Percentiles rank a stretch among this genome's conserved stretches.
phyloP scores from a whole-genome alignment of 2,329 filamentous ascomycete genomes.

The Allantophomopsis lycopodina region DNA sequence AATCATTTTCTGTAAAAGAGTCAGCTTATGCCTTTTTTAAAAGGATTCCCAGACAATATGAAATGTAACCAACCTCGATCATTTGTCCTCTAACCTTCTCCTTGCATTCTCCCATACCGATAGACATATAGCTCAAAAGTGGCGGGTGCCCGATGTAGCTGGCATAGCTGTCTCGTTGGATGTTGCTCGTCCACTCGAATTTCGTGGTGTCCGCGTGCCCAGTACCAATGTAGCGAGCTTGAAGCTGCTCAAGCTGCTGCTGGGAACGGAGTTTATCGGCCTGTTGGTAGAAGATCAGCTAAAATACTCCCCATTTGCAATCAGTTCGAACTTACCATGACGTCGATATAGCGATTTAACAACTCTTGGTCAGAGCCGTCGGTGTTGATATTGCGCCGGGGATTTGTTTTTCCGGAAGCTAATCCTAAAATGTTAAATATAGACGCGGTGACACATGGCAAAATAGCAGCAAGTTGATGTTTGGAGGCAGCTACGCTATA shows the following conservation, averaged over 20 bases:
- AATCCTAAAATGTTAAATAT: too few relatives aligned
- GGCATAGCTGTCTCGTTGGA: slow-evolving; percentile 83
- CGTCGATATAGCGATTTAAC: too few relatives aligned
- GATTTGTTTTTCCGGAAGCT: too few relatives aligned
- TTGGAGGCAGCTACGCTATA: too few relatives aligned
- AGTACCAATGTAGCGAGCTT: slow-evolving; percentile 90
- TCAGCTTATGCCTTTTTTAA: slow-evolving; percentile 3
- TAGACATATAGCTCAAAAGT: slow-evolving; percentile 74
- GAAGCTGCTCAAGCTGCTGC: slow-evolving; percentile 93
- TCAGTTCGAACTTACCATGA: too few relatives aligned
- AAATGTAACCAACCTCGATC: slow-evolving; percentile 45
- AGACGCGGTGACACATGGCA: too few relatives aligned
- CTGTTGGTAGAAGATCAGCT: slow-evolving; percentile 23
- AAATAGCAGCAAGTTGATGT: too few relatives aligned
- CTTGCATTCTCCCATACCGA: slow-evolving; percentile 75
- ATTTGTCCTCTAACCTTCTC: slow-evolving; percentile 69
- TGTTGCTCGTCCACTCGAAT: slow-evolving; percentile 95
- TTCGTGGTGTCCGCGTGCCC: slow-evolving; percentile 94
- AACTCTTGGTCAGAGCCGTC: too few relatives aligned
- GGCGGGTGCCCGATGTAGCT: slow-evolving; percentile 84
- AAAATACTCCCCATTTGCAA: too few relatives aligned
- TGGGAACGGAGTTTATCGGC: slow-evolving; percentile 96
- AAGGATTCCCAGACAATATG: not conserved
- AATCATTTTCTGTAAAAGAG: slow-evolving; percentile 45
- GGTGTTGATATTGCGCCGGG: too few relatives aligned